Conservation (phyloP, 164 flowering plant species). For the Sextonia rubra region DNA sequence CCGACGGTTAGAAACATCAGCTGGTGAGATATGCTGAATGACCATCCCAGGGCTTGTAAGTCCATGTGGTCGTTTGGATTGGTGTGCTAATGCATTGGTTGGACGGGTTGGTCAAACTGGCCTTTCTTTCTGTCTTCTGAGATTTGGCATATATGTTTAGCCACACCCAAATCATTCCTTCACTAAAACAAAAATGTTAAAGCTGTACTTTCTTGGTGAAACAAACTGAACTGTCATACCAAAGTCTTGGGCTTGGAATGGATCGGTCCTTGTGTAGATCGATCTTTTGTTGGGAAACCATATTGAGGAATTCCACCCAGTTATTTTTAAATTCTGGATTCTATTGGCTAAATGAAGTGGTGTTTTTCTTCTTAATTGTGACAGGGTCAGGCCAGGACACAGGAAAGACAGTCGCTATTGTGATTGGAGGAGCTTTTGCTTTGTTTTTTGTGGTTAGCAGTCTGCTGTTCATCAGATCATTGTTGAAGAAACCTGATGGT, state of each 20-base stretch:
- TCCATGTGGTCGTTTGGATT: neutral
- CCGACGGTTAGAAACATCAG: neutral
- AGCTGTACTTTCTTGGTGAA: neutral
- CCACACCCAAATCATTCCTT: neutral
- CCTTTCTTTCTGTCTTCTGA: neutral
- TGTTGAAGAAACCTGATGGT: constrained; percentile 80
- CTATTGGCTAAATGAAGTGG: constrained; percentile 2
- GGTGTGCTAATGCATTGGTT: neutral
- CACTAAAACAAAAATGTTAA: too few species aligned
- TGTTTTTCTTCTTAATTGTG: neutral
- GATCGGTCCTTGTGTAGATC: neutral
- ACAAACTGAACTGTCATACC: neutral
- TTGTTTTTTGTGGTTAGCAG: constrained; percentile 66
- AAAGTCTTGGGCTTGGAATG: neutral
- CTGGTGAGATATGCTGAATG: neutral
- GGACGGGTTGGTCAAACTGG: neutral
- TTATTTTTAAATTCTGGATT: neutral
- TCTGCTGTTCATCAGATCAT: constrained; percentile 59
- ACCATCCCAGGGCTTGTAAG: neutral
- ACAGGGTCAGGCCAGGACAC: constrained; percentile 31
- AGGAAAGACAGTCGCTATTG: constrained; percentile 92
- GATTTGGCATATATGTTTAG: neutral
- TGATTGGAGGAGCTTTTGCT: constrained; percentile 89
- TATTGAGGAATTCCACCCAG: neutral
- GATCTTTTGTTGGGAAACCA: neutral